Conservation (phyloP, 169 alveolate genomes). For the Cryptosporidium meleagridis region DNA sequence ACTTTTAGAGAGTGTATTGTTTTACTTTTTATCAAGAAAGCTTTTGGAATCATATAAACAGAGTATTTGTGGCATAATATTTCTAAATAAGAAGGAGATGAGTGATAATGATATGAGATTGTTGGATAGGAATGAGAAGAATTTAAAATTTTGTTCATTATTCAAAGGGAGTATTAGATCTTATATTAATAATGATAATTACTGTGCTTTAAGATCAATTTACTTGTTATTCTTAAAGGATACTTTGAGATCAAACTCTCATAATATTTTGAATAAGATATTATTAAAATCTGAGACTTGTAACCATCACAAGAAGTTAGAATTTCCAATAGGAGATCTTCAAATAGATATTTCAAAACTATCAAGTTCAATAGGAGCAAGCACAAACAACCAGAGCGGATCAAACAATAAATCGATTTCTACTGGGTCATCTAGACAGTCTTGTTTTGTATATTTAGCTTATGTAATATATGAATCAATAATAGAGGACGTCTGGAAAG, state of each 20-base stretch:
- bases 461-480: conserved; percentile 62
- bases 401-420: background rate
- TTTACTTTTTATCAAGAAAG: conserved; percentile 43
- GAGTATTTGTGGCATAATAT: background rate
- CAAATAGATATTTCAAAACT: conserved; percentile 33
- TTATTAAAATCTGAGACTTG: background rate
- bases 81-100: background rate
- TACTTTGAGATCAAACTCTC: conserved; percentile 26
- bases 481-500: conserved; percentile 39
- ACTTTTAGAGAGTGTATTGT: conserved; percentile 21
- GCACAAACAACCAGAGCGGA: background rate
- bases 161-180: conserved; percentile 30
- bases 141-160: background rate
- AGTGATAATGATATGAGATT: background rate
- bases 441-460: conserved; percentile 29
- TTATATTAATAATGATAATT: conserved; percentile 34
- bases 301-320: conserved; percentile 5
- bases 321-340: conserved; percentile 25
- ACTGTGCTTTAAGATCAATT: conserved; percentile 43
- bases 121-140: background rate
- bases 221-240: conserved; percentile 37
- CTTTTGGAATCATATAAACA: conserved; percentile 5
- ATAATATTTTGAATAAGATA: conserved; percentile 30
- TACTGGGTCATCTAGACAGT: background rate
- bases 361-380: background rate